Percentiles rank a stretch among this genome's conserved stretches.
Evolutionary conservation across 2,329 filamentous ascomycete genomes (phyloP).

Genomic region (Thelonectria blattea): DNA sequence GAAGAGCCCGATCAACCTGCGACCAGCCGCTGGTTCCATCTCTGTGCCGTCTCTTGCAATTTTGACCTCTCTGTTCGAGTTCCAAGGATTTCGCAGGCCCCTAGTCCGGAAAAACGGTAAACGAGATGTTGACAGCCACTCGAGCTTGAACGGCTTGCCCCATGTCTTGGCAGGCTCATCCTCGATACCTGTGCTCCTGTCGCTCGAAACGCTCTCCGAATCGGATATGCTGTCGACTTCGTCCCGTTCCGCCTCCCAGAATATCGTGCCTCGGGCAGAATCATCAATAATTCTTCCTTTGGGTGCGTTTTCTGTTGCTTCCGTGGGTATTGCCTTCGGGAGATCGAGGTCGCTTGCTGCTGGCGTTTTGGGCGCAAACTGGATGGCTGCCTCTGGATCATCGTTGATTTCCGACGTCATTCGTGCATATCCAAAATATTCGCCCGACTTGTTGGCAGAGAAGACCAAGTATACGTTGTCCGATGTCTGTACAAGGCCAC

Average conservation of each 20-base stretch:
- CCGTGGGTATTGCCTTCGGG: constrained; percentile 80
- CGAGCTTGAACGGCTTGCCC: constrained; percentile 89
- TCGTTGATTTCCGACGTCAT: constrained; percentile 87
- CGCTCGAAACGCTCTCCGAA: constrained; percentile 49
- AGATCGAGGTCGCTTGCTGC: constrained; percentile 66
- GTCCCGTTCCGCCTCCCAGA: constrained; percentile 84
- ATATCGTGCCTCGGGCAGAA: constrained; percentile 91
- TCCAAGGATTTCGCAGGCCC: constrained; percentile 91
- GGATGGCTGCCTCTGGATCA: constrained; percentile 71
- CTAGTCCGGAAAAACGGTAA: constrained; percentile 89
- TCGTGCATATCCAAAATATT: constrained; percentile 93
- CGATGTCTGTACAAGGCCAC: constrained; percentile 60
- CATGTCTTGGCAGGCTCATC: constrained; percentile 66
- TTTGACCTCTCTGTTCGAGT: constrained; percentile 93
- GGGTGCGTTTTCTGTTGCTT: constrained; percentile 78
- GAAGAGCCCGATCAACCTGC: constrained; percentile 79
- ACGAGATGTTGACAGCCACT: constrained; percentile 85
- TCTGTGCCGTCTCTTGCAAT: constrained; percentile 95
- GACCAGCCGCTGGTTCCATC: constrained; percentile 81
- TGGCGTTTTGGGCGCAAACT: constrained; percentile 71
- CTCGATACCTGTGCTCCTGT: constrained; percentile 50
- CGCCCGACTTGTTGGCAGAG: constrained; percentile 95
- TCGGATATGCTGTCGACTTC: constrained; percentile 55
- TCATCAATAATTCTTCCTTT: constrained; percentile 91
- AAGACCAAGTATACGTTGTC: constrained; percentile 93